These are phyloP conservation scores for Medicago truncatula DNA, from an alignment of 306 rosid species.

Conservation along the genomic window MtrunA17r5.0-ANR NC_053046.1:27691001-27691500, in stretches of 20 bases:
- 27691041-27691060: slow-evolving; percentile 31
- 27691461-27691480: too few relatives aligned
- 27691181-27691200: slow-evolving; percentile 24
- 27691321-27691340: slow-evolving; percentile 1
- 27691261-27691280: slow-evolving; percentile 19
- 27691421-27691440: too few relatives aligned
- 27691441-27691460: too few relatives aligned
- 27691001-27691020: background rate
- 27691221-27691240: slow-evolving; percentile 44
- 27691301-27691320: slow-evolving; percentile 32
- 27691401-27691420: too few relatives aligned
- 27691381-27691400: too few relatives aligned
- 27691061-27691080: slow-evolving; percentile 6
- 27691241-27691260: slow-evolving; percentile 13
- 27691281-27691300: slow-evolving; percentile 30
- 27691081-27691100: slow-evolving; percentile 32
- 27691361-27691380: too few relatives aligned
- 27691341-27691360: too few relatives aligned
- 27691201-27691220: slow-evolving; percentile 29
- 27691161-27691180: slow-evolving; percentile 46
- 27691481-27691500: too few relatives aligned
- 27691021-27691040: slow-evolving; percentile 23
- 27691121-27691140: background rate
- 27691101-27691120: slow-evolving; percentile 33
- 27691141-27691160: slow-evolving; percentile 25